Base-by-base conservation (phyloP, 192 early-diverging fungal species). In the Thoreauomyces humboldtii region DNA sequence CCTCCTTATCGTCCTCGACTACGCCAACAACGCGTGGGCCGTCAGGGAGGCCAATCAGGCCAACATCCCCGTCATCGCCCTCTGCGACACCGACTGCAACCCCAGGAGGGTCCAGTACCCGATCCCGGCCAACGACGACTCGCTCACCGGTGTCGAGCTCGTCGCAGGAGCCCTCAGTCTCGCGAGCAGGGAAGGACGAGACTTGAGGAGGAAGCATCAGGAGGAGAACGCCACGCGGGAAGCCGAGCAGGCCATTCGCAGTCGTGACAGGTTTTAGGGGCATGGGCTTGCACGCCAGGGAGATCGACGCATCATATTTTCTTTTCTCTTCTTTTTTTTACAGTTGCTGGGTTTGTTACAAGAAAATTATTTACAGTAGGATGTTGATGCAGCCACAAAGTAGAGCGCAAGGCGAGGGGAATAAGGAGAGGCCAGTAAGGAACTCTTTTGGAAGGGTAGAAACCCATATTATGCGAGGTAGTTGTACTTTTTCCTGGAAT, bases 111-210 rank as follows among this genome's bases (percentile, higher is more conserved):
- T 96, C 31, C 88, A 90, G 1, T 98, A 95, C 71, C 89, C 93
- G 17, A 91, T 98, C 35, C 92, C 95, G 0, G 94, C 89, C 48
- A 98, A 98, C 72, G 95, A 98, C 65, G 94, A 98, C 69, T 87
- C 90, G 4, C 63, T 90, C 24, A 73, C 81, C 12, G 86, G 85
- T 36, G 81, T 98, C 9, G 84, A 87, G 51, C 71, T 95, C 29
- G 78, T 98, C 5, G 90, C 92, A 14, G 86, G 84, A n/a, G 85
- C 94, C 0, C 59, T 98, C 24, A 85, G 88, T 6, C 72, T 78
- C 37, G 91, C 33, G 82, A 83, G 27, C 75, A 70, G 66, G 87
- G 90, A 62, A 88, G 95, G 74, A 15, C 31, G 58, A 5, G 25
- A 7, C 19, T n/a, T 32, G 65, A 28, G 65, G 7, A 17, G 7